Evolutionary conservation across 1,139 yeast species (phyloP), one percentile per base, ranked within the genome.

Genomic region (Blastobotrys illinoisensis): DNA sequence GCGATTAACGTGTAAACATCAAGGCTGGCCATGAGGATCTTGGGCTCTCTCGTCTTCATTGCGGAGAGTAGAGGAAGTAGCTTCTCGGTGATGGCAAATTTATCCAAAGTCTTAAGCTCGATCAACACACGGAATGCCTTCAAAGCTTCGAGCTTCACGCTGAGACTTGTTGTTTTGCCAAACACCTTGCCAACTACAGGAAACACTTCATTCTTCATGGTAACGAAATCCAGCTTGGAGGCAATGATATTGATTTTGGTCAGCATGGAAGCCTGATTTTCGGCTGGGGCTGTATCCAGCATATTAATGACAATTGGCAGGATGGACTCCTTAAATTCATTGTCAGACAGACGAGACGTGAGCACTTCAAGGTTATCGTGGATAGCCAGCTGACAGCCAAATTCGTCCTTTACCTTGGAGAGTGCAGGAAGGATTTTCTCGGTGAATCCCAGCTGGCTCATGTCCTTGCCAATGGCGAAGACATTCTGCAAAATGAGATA

Each of bases 161-260:
- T 82, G 45, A 90, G 73, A 46, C 93, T 81, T 0, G 95, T 87
- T 0, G 98, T 91, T 48, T 89, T 86, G 46, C 88, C 81, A 70
- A 90, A 91, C 2, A 88, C 80, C 47, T 79, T 79, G 46, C 89
- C 80, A 21, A 90, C 75, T 46, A 82, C 73, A 1, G 97, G 96
- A 67, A 88, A 81, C 16, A 89, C 74, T 16, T 81, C 80, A 62
- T 83, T 85, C 62, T 91, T 89, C 54, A 89, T 77, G 40, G 84
- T 80, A 5, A 91, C 81, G 64, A 88, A 88, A 54, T 85, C 95
- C 50, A 86, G 73, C 50, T 79, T 75, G 9, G 73, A 76, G 2
- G 81, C 68, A 47, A 81, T 71, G 9, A 71, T 60, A 0, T 75
- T 71, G 47, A 82, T 67, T 54, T 79, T 75, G n/a, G 64, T 66